Evolutionary conservation across 768 basidiomycete genomes (phyloP).

Genomic region (Russula compacta): DNA sequence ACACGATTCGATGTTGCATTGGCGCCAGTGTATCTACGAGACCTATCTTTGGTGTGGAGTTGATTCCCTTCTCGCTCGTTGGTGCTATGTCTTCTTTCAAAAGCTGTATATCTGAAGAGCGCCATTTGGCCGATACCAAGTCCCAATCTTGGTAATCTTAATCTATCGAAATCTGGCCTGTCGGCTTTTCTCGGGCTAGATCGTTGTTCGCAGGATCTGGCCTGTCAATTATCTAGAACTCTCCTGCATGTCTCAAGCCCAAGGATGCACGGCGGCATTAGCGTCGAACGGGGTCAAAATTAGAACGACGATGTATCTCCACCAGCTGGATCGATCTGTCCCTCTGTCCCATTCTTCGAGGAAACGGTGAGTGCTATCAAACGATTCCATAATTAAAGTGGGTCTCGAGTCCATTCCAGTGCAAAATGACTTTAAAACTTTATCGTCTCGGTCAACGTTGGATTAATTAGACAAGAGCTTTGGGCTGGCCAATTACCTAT

Average conservation of each 20-base stretch:
- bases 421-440: background rate
- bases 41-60: no score
- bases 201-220: conserved; percentile 1
- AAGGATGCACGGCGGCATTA: background rate
- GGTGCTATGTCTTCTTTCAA: background rate
- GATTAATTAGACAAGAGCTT: conserved; percentile 15
- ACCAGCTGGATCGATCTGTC: conserved; percentile 20
- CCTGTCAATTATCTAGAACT: conserved; percentile 1
- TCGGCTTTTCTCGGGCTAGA: background rate
- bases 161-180: conserved; percentile 3
- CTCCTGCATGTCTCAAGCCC: background rate
- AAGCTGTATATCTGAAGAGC: no score
- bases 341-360: no score
- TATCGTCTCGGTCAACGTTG: background rate
- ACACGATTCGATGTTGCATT: no score
- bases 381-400: background rate
- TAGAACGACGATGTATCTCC: conserved; percentile 24
- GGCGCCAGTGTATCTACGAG: no score
- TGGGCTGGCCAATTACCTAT: conserved; percentile 20
- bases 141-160: background rate
- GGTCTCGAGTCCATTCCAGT: background rate
- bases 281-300: conserved; percentile 1
- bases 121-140: no score
- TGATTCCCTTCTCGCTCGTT: no score
- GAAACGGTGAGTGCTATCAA: no score